These are phyloP conservation scores for Emmonsia crescens DNA, from an alignment of 2,329 filamentous ascomycete species.

Conservation along the genomic window DNA sequence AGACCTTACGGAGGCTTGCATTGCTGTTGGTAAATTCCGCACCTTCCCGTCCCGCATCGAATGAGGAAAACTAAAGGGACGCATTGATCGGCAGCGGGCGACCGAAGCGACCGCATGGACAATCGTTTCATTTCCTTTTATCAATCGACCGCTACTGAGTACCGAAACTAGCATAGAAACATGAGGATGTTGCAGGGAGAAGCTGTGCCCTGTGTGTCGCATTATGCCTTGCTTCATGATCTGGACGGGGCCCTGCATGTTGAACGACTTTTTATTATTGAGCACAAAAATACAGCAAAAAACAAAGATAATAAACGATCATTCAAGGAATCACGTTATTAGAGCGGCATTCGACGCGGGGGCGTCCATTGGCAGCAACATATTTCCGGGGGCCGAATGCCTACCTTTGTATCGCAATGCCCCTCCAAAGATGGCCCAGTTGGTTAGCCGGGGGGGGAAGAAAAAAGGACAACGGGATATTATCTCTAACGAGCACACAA, in stretches of 20 bases:
- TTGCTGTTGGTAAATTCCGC: not conserved
- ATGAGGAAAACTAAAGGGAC: not conserved
- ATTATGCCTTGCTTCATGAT: not conserved
- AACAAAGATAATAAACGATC: not conserved
- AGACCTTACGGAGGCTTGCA: not conserved
- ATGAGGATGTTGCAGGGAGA: not conserved
- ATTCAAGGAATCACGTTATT: not conserved
- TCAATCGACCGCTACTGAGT: not conserved
- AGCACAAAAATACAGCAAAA: not conserved
- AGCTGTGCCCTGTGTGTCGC: not conserved
- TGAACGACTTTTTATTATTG: not conserved
- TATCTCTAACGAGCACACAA: not conserved
- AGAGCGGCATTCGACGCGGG: not conserved
- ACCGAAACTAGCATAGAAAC: not conserved
- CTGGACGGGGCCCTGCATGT: not conserved
- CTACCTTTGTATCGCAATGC: too few species aligned
- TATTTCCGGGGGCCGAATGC: not conserved
- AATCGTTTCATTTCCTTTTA: not conserved
- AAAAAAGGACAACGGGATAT: not conserved
- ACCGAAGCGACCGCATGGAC: not conserved
- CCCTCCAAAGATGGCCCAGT: too few species aligned
- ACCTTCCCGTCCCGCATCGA: not conserved
- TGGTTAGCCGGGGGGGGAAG: not conserved
- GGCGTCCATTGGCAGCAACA: not conserved
- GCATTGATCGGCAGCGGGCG: not conserved